Evolutionary conservation across 306 rosid species (phyloP), one percentile per base, ranked within the genome.

Genomic region (Cyclanthera cordifolia): DNA sequence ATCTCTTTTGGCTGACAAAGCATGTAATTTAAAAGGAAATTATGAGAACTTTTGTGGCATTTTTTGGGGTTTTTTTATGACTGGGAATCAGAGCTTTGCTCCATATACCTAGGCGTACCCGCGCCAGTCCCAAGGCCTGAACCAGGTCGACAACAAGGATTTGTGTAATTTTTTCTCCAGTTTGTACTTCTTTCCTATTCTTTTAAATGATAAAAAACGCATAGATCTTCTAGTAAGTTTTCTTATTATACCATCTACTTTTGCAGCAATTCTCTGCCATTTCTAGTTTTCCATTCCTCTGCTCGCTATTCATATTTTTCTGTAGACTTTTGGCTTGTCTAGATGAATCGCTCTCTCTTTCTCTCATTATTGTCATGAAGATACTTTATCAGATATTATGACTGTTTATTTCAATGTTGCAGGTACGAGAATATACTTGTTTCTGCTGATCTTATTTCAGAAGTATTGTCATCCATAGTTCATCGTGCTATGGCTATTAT

Each of bases 391-490:
- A 48, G 61, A 25, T 16, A 54, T 45, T 71, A 24, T 28, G 37
- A 1, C 24, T 13, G 32, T 34, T 70, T 56, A 54, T 55, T 72
- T 70, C 69, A 56, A 16, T 14, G 34, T 74, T 90, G 83, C 84
- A 93, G 99, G 90, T 90, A 87, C 67, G 99, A 93, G 85, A 93
- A 82, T 82, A 78, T 83, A 70, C 85, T 90, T 60, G 79, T 85
- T 79, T 89, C 96, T 41, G 79, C 84, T 39, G 96, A 93, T 76
- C 95, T 87, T 66, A 73, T 93, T 72, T 90, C 96, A 72, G 95
- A 87, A 73, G 84, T 81, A 51, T 56, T 93, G 75, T 84, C 99
- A 47, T 82, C 88, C 17, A 69, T 85, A 55, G 80, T 88, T 81
- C 81, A 60, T 16, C 94, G 90, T 72, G 85, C 81, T 30, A 80